A percentile compares a stretch with the other conserved stretches of the same genome.
Conservation (phyloP, 2,329 filamentous ascomycete genomes). For the Aspergillaceae sp. region DNA sequence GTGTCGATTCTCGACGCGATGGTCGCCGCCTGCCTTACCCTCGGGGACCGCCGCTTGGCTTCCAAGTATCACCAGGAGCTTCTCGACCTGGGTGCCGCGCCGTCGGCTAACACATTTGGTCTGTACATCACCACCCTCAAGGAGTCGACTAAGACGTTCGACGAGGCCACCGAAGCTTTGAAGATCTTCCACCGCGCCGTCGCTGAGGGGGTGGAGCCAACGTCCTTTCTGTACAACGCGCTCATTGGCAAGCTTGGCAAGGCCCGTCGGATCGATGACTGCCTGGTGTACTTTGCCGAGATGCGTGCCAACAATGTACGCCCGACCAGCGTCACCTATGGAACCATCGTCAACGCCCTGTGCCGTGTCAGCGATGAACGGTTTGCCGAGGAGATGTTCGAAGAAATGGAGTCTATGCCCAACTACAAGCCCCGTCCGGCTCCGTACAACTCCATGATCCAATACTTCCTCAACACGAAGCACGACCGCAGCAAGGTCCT, state of each 20-base stretch:
- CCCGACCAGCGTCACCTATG: slow-evolving; percentile 94
- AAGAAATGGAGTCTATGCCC: slow-evolving; percentile 97
- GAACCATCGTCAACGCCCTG: slow-evolving; percentile 94
- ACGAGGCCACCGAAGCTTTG: slow-evolving; percentile 92
- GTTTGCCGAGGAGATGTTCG: slow-evolving; percentile 94
- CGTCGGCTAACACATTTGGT: slow-evolving; percentile 94
- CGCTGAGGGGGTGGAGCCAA: slow-evolving; percentile 87
- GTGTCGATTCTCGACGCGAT: slow-evolving; percentile 92
- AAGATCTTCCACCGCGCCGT: slow-evolving; percentile 95
- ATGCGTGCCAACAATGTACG: slow-evolving; percentile 91
- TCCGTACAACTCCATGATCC: slow-evolving; percentile 99
- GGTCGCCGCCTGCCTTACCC: slow-evolving; percentile 81
- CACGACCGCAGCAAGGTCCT: slow-evolving; percentile 90
- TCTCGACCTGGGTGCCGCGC: slow-evolving; percentile 78
- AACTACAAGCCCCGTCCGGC: slow-evolving; percentile 98
- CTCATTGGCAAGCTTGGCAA: slow-evolving; percentile 97
- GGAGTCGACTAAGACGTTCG: slow-evolving; percentile 93
- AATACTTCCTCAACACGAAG: slow-evolving; percentile 97
- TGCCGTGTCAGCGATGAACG: slow-evolving; percentile 97
- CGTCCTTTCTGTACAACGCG: slow-evolving; percentile 95
- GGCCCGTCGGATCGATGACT: slow-evolving; percentile 94
- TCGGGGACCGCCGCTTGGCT: slow-evolving; percentile 71
- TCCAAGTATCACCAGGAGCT: slow-evolving; percentile 87
- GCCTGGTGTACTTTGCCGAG: slow-evolving; percentile 94
- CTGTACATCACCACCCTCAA: slow-evolving; percentile 99